Percentiles rank a stretch among this genome's conserved stretches.
Conservation (phyloP, 495 filamentous ascomycete species). For the Aspergillus sclerotiicarbonarius region DNA sequence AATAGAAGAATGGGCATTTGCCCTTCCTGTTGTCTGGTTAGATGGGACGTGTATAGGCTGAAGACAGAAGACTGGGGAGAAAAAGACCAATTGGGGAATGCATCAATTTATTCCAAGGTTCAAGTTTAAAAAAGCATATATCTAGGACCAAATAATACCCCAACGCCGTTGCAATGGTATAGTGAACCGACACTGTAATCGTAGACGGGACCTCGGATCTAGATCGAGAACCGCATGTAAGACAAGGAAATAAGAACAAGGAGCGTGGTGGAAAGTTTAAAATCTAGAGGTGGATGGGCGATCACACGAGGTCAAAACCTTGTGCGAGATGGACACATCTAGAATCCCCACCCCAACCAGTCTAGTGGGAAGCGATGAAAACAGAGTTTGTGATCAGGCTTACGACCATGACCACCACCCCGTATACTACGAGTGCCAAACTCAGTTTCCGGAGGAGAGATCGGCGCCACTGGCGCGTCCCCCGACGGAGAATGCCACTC, state of each 20-base stretch:
- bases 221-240: constrained; percentile 2
- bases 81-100: not conserved
- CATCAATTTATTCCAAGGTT: not conserved
- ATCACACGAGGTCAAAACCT: not conserved
- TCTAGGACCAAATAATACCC: not conserved
- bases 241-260: not conserved
- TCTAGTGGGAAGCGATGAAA: constrained; percentile 57
- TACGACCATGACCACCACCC: constrained; percentile 80
- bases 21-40: too few relatives aligned
- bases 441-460: constrained; percentile 68
- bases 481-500: constrained; percentile 49
- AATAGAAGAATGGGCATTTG: too few relatives aligned
- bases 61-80: too few relatives aligned
- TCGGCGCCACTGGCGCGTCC: constrained; percentile 53
- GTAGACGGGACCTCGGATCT: not conserved
- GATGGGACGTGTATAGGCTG: too few relatives aligned
- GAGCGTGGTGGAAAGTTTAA: not conserved
- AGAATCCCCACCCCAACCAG: not conserved
- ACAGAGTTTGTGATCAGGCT: constrained; percentile 83
- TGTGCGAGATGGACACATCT: not conserved
- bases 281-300: not conserved
- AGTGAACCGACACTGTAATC: constrained; percentile 9
- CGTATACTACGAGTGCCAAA: constrained; percentile 77
- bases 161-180: constrained; percentile 18
- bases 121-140: not conserved